These are phyloP conservation scores for Nyssa sinensis DNA, from an alignment of 148 eudicot genomes.

Conservation along the genomic window DNA sequence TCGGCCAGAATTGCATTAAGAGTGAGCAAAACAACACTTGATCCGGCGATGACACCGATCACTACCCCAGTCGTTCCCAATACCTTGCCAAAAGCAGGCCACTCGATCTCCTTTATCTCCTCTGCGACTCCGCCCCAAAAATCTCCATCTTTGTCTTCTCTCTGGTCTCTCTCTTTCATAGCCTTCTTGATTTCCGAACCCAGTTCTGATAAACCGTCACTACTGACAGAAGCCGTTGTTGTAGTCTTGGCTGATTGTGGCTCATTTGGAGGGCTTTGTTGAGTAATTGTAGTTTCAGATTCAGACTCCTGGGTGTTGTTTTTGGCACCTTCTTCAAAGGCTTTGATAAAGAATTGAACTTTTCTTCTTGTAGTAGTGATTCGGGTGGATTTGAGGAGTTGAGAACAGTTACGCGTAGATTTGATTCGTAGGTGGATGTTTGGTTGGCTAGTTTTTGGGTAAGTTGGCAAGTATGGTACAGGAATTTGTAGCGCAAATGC, in stretches of 20 bases:
- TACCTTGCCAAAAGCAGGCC: slow-evolving; percentile 79
- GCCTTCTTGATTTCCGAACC: slow-evolving; percentile 67
- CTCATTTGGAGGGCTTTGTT: slow-evolving; percentile 5
- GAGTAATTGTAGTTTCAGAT: not conserved
- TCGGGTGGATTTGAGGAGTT: not conserved
- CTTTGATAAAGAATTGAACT: not conserved
- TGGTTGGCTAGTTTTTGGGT: not conserved
- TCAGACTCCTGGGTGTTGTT: not conserved
- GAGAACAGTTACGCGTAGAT: not conserved
- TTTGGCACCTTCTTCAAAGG: slow-evolving; percentile 9
- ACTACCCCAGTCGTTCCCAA: slow-evolving; percentile 80
- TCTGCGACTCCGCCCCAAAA: slow-evolving; percentile 62
- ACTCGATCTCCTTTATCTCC: slow-evolving; percentile 79
- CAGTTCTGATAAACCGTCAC: slow-evolving; percentile 34
- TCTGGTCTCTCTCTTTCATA: slow-evolving; percentile 51
- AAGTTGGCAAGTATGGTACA: not conserved
- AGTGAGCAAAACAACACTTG: slow-evolving; percentile 86
- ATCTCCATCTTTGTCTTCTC: slow-evolving; percentile 9
- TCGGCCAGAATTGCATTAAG: slow-evolving; percentile 89
- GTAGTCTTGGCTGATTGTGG: not conserved
- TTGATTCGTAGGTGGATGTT: slow-evolving; percentile 7
- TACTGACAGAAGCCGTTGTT: too few relatives aligned
- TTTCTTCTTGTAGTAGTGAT: slow-evolving; percentile 2
- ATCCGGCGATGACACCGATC: slow-evolving; percentile 78
- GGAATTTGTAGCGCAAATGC: slow-evolving; percentile 15